Conservation (phyloP, 2,329 filamentous ascomycete species). For the Venturia effusa region DNA sequence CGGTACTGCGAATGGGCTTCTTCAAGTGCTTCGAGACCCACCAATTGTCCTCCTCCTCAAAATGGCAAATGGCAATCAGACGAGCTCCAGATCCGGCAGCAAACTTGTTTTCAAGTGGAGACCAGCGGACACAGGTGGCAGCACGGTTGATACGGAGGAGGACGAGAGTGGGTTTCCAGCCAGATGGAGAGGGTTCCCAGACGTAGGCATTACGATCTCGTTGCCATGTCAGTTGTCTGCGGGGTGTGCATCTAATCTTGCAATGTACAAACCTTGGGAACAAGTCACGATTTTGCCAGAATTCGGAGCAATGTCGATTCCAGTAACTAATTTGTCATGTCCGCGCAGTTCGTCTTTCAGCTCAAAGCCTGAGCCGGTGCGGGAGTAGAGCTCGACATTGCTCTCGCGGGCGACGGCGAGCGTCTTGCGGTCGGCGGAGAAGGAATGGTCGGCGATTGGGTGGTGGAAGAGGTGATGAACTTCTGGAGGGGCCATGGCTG, state of each 20-base stretch:
- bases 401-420: slow-evolving; percentile 88
- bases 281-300: slow-evolving; percentile 94
- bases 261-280: slow-evolving; percentile 60
- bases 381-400: slow-evolving; percentile 76
- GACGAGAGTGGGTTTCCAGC: slow-evolving; percentile 95
- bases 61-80: slow-evolving; percentile 95
- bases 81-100: slow-evolving; percentile 93
- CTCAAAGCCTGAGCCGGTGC: slow-evolving; percentile 62
- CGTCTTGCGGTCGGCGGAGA: slow-evolving; percentile 81
- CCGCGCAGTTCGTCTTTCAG: slow-evolving; percentile 89
- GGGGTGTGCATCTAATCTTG: not conserved
- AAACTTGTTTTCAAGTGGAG: slow-evolving; percentile 92
- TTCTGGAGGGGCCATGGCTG: slow-evolving; percentile 70
- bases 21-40: slow-evolving; percentile 99
- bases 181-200: slow-evolving; percentile 85
- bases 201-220: slow-evolving; percentile 93
- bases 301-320: slow-evolving; percentile 86
- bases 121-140: slow-evolving; percentile 95
- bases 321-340: slow-evolving; percentile 93
- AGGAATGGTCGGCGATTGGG: slow-evolving; percentile 95
- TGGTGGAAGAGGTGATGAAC: slow-evolving; percentile 95
- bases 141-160: slow-evolving; percentile 94
- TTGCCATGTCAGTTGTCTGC: not conserved
- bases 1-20: slow-evolving; percentile 96
- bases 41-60: slow-evolving; percentile 99